These are phyloP conservation scores for Begonia fuchsioides DNA, from an alignment of 306 rosid species.

Conservation along the genomic window DNA sequence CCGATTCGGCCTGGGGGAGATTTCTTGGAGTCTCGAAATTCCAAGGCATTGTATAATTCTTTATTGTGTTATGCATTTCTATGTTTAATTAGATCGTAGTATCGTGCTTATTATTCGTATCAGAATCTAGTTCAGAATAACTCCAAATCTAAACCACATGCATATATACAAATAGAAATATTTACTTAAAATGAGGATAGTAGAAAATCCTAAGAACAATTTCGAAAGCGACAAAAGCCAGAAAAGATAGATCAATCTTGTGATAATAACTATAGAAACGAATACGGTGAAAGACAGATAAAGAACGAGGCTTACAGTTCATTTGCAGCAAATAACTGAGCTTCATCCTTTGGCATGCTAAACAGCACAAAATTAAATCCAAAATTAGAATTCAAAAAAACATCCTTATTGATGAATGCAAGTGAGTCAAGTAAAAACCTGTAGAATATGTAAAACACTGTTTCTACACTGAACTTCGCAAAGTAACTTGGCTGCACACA, in stretches of 20 bases:
- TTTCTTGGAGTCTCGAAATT: too few relatives aligned
- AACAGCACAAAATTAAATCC: constrained; percentile 9
- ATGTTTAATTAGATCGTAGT: too few relatives aligned
- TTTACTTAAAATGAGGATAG: too few relatives aligned
- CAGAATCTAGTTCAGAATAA: too few relatives aligned
- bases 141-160: too few relatives aligned
- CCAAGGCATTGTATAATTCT: too few relatives aligned
- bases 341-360: constrained; percentile 96
- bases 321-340: constrained; percentile 72
- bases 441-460: constrained; percentile 85
- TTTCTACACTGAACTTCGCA: constrained; percentile 59
- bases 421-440: constrained; percentile 28
- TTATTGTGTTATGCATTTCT: too few relatives aligned
- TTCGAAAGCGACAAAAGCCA: too few relatives aligned
- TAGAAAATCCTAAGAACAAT: constrained; percentile 2
- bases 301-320: constrained; percentile 57
- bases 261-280: not conserved
- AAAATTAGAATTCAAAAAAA: not conserved
- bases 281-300: not conserved
- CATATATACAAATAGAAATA: too few relatives aligned
- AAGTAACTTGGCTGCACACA: constrained; percentile 64
- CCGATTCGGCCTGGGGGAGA: too few relatives aligned
- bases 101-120: too few relatives aligned
- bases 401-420: too few relatives aligned
- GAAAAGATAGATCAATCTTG: not conserved